Base-by-base conservation (phyloP, 225 moss, liverwort and hornwort species). In the Bryoerythrophyllum caledonicum region DNA sequence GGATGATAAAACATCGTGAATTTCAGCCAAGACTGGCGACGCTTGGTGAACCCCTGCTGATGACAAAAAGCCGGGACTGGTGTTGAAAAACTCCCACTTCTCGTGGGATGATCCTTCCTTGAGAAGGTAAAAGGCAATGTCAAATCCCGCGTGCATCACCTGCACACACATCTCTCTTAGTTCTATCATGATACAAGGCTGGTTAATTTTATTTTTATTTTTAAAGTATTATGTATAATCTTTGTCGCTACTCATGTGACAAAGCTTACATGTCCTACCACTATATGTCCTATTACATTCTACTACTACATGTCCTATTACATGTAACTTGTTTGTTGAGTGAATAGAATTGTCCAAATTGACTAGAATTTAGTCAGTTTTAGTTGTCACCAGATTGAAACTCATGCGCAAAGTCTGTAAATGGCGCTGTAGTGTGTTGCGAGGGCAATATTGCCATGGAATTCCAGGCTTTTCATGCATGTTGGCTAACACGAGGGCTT, bases 361-460 rank as follows among this genome's bases (percentile, higher is more conserved):
- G 48, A 16, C 4, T 17, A 49, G 13, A 17, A 6, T 48, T 19
- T 6, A 48, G 6, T 15, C 43, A n/a, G 35, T 16, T 57, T 30
- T 16, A 3, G 14, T 43, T 49, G 74, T 71, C 71, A 90, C 89
- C 82, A 91, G 68, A 65, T 84, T 84, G 78, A 79, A 93, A 67
- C 88, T 88, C 63, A 81, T 76, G 17, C 74, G 72, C 21, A 93
- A 78, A 12, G 88, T 68, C 17, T 82, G 71, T 13, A 57, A 34
- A 0, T 90, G 83, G 16, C 86, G 90, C 24, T 86, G 90, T 17
- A 93, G 68, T 8, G 91, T 87, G 43, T 62, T 87, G 60, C 93
- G 86, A 34, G 91, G 91, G 64, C 93, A 93, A 26, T 71, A 86
- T 12, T 82, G 83, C 91, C 91, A 93, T 12, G 93, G 88, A 38